Conservation (phyloP, 768 basidiomycete genomes). For the Nidularia pulvinata region DNA sequence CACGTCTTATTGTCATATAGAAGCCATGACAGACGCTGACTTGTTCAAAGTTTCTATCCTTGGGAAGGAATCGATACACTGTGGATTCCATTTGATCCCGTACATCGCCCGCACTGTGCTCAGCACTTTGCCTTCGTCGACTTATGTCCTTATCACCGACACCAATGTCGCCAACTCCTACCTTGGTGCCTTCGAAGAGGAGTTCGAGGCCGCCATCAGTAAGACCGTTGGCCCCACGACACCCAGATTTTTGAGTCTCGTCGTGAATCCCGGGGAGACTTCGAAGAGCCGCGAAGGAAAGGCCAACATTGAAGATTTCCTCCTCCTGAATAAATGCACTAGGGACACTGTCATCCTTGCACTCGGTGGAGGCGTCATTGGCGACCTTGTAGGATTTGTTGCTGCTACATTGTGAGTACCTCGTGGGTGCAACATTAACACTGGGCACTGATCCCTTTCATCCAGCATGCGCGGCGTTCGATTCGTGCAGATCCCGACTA, state of each 20-base stretch:
- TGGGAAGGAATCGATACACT: slow-evolving; percentile 86
- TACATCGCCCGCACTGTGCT: slow-evolving; percentile 83
- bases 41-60: slow-evolving; percentile 83
- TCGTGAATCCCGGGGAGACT: slow-evolving; percentile 90
- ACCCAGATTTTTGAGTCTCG: slow-evolving; percentile 73
- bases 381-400: slow-evolving; percentile 95
- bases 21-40: slow-evolving; percentile 46
- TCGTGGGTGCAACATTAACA: not conserved
- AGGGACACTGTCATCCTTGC: slow-evolving; percentile 93
- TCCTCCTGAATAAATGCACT: slow-evolving; percentile 86
- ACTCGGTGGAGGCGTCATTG: slow-evolving; percentile 96
- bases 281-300: slow-evolving; percentile 92
- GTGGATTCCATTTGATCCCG: slow-evolving; percentile 89
- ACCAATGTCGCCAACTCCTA: slow-evolving; percentile 85
- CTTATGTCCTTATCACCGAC: slow-evolving; percentile 94
- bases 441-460: not conserved
- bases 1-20: not conserved
- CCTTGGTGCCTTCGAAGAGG: slow-evolving; percentile 63
- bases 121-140: slow-evolving; percentile 68
- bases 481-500: slow-evolving; percentile 96
- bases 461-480: slow-evolving; percentile 95
- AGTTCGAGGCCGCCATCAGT: slow-evolving; percentile 52
- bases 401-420: slow-evolving; percentile 91
- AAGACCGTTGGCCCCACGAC: slow-evolving; percentile 19
- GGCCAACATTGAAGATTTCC: slow-evolving; percentile 91